A percentile compares a stretch with the other conserved stretches of the same genome.
Evolutionary conservation across 176 grass and related monocot species (phyloP).

Genomic region (Aechmea fasciata): DNA sequence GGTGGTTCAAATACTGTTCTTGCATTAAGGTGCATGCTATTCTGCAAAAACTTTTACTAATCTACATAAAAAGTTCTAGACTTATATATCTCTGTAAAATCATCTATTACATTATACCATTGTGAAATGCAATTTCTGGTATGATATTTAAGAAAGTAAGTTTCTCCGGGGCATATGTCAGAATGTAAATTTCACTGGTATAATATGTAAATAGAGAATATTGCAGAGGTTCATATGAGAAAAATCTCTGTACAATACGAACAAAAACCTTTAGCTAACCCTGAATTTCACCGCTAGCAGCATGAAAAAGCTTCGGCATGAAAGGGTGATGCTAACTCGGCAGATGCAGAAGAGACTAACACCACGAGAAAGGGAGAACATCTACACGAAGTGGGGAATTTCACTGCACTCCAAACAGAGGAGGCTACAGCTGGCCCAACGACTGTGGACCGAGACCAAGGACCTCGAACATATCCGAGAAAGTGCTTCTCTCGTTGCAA

Average conservation of each 20-base stretch:
- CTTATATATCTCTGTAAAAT: not conserved
- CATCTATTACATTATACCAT: no score
- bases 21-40: conserved; percentile 40
- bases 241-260: not conserved
- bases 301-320: conserved; percentile 59
- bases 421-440: conserved; percentile 50
- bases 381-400: conserved; percentile 91
- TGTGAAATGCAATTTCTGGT: no score
- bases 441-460: conserved; percentile 63
- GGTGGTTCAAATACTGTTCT: conserved; percentile 33
- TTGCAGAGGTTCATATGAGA: not conserved
- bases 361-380: conserved; percentile 58
- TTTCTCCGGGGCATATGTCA: no score
- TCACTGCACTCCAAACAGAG: conserved; percentile 64
- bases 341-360: conserved; percentile 74
- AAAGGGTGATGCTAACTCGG: conserved; percentile 82
- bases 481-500: conserved; percentile 76
- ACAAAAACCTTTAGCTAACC: not conserved
- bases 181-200: no score
- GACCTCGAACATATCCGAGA: conserved; percentile 80
- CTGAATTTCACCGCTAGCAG: conserved; percentile 23
- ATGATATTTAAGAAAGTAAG: no score
- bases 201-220: no score
- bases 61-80: not conserved
- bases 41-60: not conserved